Evolutionary conservation across 306 rosid species (phyloP), one percentile per base, ranked within the genome.

Genomic region (Sesbania bispinosa): DNA sequence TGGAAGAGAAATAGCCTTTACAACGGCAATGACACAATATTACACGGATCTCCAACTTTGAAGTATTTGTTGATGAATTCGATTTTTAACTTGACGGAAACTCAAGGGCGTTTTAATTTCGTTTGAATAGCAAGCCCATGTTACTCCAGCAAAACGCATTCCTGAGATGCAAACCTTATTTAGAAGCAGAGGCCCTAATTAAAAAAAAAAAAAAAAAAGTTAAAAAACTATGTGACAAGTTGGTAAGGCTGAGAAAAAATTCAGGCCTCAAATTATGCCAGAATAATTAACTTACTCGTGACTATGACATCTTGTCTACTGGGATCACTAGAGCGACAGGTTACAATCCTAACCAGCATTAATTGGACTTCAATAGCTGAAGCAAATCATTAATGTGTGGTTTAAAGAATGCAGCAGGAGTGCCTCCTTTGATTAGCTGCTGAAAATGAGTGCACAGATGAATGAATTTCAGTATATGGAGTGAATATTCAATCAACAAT

Each of bases 351-450:
- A 47, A 19, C 13, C 67, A 60, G 59, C 35, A 29, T 10, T n/a
- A n/a, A n/a, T 33, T 60, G 8, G 67, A 5, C 52, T 13, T 46
- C 51, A 41, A n/a, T n/a, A 76, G 75, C 33, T 73, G 29, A 45
- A 43, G 71, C 13, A 15, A 67, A 35, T 36, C 43, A 19, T 15
- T 19, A n/a, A n/a, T n/a, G 0, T 0, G 29, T 26, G 68, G 62
- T 57, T 77, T 77, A 89, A 35, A 87, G 92, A 75, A 88, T 82
- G 59, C 68, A 72, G 79, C 92, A 88, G 55, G 76, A 71, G 47
- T 54, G 29, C 57, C 73, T 67, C 79, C 87, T n/a, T 63, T 80
- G 54, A 61, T 62, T 74, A 9, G 52, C 81, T 66, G 72, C 88
- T 80, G 74, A 51, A 67, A 76, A 67, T 55, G 19, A 35, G 20